Percentiles rank a stretch among this genome's conserved stretches.
Conservation (phyloP, 192 early-diverging fungal genomes). For the Diversispora eburnea region DNA sequence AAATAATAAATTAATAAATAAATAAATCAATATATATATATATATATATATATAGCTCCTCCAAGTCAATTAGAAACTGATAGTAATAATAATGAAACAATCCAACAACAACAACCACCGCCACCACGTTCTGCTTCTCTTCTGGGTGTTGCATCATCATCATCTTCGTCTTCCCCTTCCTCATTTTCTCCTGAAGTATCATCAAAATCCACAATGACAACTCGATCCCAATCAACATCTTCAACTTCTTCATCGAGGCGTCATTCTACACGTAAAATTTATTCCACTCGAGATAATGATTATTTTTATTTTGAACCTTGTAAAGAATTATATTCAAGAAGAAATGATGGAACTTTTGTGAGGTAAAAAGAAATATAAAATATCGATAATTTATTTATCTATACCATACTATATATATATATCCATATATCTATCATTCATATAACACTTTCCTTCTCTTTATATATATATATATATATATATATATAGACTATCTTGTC, state of each 20-base stretch:
- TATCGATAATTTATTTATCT: slow-evolving; percentile 4
- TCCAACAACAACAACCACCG: too few relatives aligned
- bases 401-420: not conserved
- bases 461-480: too few relatives aligned
- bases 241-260: too few relatives aligned
- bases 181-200: not conserved
- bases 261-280: slow-evolving; percentile 23
- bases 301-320: slow-evolving; percentile 27
- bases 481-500: slow-evolving; percentile 63
- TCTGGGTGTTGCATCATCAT: too few relatives aligned
- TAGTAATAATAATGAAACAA: too few relatives aligned
- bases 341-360: slow-evolving; percentile 43
- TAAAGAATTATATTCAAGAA: slow-evolving; percentile 35
- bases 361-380: slow-evolving; percentile 21
- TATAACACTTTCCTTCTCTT: not conserved
- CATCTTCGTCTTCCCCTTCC: too few relatives aligned
- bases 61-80: too few relatives aligned
- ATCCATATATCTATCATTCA: not conserved
- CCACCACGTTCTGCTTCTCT: too few relatives aligned
- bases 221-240: not conserved
- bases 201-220: not conserved
- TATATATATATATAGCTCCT: too few relatives aligned
- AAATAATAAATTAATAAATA: too few relatives aligned
- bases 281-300: slow-evolving; percentile 25
- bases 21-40: too few relatives aligned